A percentile compares a stretch with the other conserved stretches of the same genome.
Conservation (phyloP, 2,329 filamentous ascomycete species). For the Exophiala viscosa region DNA sequence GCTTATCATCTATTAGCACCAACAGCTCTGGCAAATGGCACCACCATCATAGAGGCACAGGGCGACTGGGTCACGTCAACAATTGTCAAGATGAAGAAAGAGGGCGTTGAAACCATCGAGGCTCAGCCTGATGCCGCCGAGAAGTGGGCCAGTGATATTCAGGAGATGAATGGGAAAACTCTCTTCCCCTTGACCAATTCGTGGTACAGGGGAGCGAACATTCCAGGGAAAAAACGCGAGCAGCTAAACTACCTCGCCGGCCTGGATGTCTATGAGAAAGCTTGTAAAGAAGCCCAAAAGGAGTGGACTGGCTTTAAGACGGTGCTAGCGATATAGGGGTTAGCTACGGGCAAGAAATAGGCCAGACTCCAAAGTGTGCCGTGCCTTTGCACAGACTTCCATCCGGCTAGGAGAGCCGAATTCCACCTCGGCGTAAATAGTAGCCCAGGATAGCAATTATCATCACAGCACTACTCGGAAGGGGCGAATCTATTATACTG, state of each 20-base stretch:
- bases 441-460: no score
- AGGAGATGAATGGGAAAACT: slow-evolving; percentile 31
- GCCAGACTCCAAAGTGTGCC: no score
- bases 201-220: slow-evolving; percentile 50
- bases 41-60: slow-evolving; percentile 52
- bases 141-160: slow-evolving; percentile 35
- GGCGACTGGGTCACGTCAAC: slow-evolving; percentile 49
- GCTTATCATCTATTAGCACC: slow-evolving; percentile 35
- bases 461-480: no score
- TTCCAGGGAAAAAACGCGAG: slow-evolving; percentile 57
- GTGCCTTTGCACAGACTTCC: no score
- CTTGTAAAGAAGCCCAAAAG: no score
- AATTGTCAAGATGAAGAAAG: slow-evolving; percentile 48
- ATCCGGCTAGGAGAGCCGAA: no score
- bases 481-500: no score
- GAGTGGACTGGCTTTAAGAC: no score
- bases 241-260: slow-evolving; percentile 36
- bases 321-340: no score
- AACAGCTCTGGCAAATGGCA: slow-evolving; percentile 54
- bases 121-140: not conserved
- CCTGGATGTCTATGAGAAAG: slow-evolving; percentile 9
- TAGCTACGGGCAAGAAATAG: no score
- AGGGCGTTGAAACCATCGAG: slow-evolving; percentile 28
- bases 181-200: slow-evolving; percentile 50
- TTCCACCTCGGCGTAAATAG: no score